Evolutionary conservation across 2,329 filamentous ascomycete species (phyloP), one percentile per base, ranked within the genome.

Genomic region (Pseudogymnoascus sp.): DNA sequence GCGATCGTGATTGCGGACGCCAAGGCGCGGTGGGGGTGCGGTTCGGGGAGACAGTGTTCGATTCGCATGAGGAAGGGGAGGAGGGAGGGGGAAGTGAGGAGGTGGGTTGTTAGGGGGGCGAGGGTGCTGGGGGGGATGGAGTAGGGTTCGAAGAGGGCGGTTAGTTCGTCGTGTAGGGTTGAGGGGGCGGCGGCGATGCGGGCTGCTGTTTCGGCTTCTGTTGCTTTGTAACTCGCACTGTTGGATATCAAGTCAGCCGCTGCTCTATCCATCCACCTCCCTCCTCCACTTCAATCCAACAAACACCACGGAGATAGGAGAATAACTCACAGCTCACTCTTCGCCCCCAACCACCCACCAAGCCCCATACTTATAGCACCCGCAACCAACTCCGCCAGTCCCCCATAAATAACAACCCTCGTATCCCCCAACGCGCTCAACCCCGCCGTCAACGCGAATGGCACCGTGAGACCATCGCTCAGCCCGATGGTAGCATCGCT

Each of bases 331-430:
- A 68, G 67, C 72, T 82, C 78, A 8, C 77, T 78, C 64, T 77
- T 72, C 9, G 82, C 82, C 40, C 82, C 84, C 2, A 87, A 74
- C 69, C 83, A 86, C 18, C 82, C 84, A 28, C 84, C 84, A 14
- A 87, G 71, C 1, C 84, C 84, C 84, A 87, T 87, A 2, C 81
- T 84, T 37, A 87, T 85, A 4, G 82, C 79, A 16, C 84, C 84
- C 1, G 83, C 82, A 66, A 86, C 82, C 25, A 87, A 75, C 71
- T 87, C 84, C 0, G 84, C 84, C 23, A 86, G 73, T 1, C 84
- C 84, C 25, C 82, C 84, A 65, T 84, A 80, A 3, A 88, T 77
- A 21, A 83, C 80, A 0, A 82, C 77, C 56, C 77, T 79, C 25
- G 80, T 81, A 65, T 79, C 76, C 6, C 80, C 80, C 59, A 83